Percentiles rank a stretch among this genome's conserved stretches.
phyloP scores from a whole-genome alignment of 352 stramenopile genomes.

The Phytophthora megakarya region DNA sequence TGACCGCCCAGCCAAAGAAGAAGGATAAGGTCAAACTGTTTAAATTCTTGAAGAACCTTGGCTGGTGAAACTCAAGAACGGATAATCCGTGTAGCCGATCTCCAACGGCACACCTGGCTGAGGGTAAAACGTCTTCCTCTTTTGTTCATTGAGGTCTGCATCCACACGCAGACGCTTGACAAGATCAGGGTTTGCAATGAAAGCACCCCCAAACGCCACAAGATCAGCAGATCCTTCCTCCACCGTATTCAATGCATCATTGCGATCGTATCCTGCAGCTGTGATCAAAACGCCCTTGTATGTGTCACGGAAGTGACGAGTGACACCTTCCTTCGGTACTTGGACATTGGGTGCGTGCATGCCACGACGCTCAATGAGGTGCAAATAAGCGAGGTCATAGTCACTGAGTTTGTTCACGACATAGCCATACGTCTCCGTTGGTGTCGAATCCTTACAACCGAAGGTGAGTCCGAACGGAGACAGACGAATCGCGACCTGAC shows the following conservation, averaged over 20 bases:
- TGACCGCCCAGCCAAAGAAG: too few species aligned
- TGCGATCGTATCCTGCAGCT: slow-evolving; percentile 37
- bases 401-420: slow-evolving; percentile 35
- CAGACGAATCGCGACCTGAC: slow-evolving; percentile 27
- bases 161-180: slow-evolving; percentile 39
- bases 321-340: slow-evolving; percentile 37
- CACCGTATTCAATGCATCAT: slow-evolving; percentile 37
- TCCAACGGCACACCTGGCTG: slow-evolving; percentile 23
- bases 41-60: too few species aligned
- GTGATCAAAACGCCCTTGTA: slow-evolving; percentile 56
- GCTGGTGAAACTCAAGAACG: slow-evolving; percentile 9
- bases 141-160: slow-evolving; percentile 35
- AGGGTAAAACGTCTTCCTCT: slow-evolving; percentile 35
- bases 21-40: too few species aligned
- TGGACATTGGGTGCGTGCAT: slow-evolving; percentile 24
- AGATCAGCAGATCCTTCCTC: slow-evolving; percentile 41
- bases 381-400: slow-evolving; percentile 48
- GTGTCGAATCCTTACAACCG: slow-evolving; percentile 39
- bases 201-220: slow-evolving; percentile 49
- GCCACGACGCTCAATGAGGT: slow-evolving; percentile 48
- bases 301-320: slow-evolving; percentile 40
- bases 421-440: slow-evolving; percentile 40
- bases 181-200: slow-evolving; percentile 61
- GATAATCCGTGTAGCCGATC: slow-evolving; percentile 42
- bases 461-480: slow-evolving; percentile 42